Conservation (phyloP, 1,139 yeast species). For the Candida sojae region DNA sequence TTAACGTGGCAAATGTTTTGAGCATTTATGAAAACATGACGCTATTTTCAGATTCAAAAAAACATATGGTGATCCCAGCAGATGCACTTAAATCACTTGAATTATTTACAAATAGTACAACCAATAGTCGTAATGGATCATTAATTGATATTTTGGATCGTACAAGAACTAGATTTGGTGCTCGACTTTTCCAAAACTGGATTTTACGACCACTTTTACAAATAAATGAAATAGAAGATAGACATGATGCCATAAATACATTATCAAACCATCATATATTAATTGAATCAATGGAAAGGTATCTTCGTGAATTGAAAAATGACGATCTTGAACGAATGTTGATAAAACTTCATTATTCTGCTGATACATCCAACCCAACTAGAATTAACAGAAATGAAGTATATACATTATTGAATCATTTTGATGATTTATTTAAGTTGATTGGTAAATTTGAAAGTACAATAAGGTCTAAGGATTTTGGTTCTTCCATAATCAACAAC, state of each 20-base stretch:
- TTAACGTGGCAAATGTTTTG: conserved; percentile 60
- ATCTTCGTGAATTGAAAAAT: conserved; percentile 35
- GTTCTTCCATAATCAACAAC: conserved; percentile 26
- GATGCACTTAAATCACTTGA: conserved; percentile 72
- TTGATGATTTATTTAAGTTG: conserved; percentile 39
- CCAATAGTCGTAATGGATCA: conserved; percentile 61
- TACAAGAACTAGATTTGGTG: conserved; percentile 78
- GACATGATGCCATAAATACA: conserved; percentile 68
- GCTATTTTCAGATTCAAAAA: conserved; percentile 48
- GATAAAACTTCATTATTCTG: conserved; percentile 65
- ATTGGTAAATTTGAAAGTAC: conserved; percentile 27
- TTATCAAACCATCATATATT: conserved; percentile 48
- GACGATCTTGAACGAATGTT: conserved; percentile 68
- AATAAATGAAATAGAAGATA: conserved; percentile 49
- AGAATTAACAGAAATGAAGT: conserved; percentile 67
- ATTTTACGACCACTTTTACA: conserved; percentile 67
- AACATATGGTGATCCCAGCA: conserved; percentile 68
- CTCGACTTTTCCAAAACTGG: conserved; percentile 69
- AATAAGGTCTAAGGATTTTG: conserved; percentile 13
- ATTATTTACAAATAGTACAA: conserved; percentile 66
- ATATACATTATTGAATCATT: conserved; percentile 54
- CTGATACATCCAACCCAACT: conserved; percentile 29
- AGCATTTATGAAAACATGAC: conserved; percentile 47
- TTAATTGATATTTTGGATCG: conserved; percentile 78
- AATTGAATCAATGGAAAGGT: conserved; percentile 52